Percentiles rank a stretch among this genome's conserved stretches.
Evolutionary conservation across 768 basidiomycete species (phyloP).

Genomic region (Suillus americanus): DNA sequence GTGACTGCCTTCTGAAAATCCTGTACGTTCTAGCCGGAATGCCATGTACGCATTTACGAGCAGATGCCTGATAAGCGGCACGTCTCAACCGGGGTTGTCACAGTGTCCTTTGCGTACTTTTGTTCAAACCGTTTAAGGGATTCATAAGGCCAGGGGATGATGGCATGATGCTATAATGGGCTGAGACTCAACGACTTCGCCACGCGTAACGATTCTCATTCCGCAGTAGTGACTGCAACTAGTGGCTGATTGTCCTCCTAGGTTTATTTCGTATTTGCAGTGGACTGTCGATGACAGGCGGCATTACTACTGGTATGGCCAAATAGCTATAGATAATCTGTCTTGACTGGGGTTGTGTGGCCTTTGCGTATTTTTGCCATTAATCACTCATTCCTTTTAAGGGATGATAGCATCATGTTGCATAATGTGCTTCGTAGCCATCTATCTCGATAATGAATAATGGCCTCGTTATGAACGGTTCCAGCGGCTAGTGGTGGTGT

Average conservation of each 20-base stretch:
- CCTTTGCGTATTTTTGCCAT: not conserved
- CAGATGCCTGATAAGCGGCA: not conserved
- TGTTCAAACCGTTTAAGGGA: not conserved
- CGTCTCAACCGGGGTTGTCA: not conserved
- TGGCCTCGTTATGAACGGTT: not conserved
- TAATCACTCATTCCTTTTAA: not conserved
- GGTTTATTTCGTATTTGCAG: not conserved
- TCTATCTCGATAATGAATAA: not conserved
- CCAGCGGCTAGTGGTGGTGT: not conserved
- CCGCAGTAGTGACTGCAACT: not conserved
- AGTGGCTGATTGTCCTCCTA: not conserved
- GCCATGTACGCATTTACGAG: not conserved
- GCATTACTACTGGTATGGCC: no score
- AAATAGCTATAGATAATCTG: not conserved
- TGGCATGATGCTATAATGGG: not conserved
- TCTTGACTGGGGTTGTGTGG: not conserved
- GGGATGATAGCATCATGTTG: not conserved
- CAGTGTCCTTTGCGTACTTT: not conserved
- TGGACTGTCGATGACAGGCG: not conserved
- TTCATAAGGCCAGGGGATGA: not conserved
- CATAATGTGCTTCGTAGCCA: not conserved
- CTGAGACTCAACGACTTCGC: not conserved
- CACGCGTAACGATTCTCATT: not conserved
- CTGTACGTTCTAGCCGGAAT: not conserved
- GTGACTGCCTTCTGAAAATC: not conserved